Base-by-base conservation (phyloP, 2,329 filamentous ascomycete genomes). In the Camillea tinctor region DNA sequence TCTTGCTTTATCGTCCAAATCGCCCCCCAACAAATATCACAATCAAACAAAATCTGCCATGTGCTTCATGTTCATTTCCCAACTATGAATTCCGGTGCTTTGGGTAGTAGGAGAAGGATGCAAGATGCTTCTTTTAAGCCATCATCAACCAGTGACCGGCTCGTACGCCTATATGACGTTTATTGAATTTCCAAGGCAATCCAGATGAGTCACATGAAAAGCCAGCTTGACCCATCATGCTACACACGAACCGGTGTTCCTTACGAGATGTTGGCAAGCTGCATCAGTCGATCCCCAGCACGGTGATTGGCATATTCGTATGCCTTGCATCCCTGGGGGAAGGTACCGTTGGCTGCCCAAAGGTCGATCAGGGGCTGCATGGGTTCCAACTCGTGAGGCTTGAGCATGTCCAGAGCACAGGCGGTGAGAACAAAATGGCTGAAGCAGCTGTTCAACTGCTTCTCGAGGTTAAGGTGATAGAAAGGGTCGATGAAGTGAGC, bases 351-450 rank as follows among this genome's bases (percentile, higher is more conserved):
- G 64, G 89, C 89, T 23, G 93, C 88, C 89, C 93, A 97, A 53
- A 97, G 84, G 71, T 97, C 93, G 68, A 98, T 91, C 68, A 98
- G 79, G 23, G 92, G 92, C 79, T 96, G 92, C 92, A 98, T 97
- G 21, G 94, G 94, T 81, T 97, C 93, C 69, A 96, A 85, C 76
- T 97, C 94, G 71, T 92, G 90, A 60, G 93, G 92, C 67, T 90
- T 90, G 63, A 98, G 85, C 79, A 98, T 89, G 69, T 91, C 89
- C 66, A 93, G 85, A 53, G 90, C 90, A 57, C 90, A 93, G 51
- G 90, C 89, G 3, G 91, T 92, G 21, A 92, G 84, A 64, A 93
- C 84, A 68, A 94, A 95, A 78, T 94, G 91, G 52, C 90, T 91
- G 75, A 95, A 95, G 76, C 90, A 93, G 75, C 90, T 93, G 81